These are phyloP conservation scores for Hypoxylon rubiginosum DNA, from an alignment of 2,329 filamentous ascomycete genomes.

Conservation along the genomic window DNA sequence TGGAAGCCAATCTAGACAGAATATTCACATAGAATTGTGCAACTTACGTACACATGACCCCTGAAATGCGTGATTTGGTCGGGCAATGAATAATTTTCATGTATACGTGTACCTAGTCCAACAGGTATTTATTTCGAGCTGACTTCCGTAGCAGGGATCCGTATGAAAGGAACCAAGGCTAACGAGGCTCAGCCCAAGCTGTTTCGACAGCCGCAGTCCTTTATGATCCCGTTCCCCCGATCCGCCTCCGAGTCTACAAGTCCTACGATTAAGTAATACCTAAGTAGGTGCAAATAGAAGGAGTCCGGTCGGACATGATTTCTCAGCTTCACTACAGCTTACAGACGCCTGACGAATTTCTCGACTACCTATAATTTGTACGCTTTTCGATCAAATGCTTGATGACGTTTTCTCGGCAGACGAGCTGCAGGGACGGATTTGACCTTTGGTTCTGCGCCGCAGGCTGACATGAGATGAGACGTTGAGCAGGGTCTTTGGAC, in stretches of 20 bases:
- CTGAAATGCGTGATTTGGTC: constrained; percentile 2
- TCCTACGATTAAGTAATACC: not conserved
- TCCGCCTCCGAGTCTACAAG: not conserved
- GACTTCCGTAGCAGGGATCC: constrained; percentile 7
- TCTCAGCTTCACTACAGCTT: not conserved
- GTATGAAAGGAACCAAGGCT: constrained; percentile 11
- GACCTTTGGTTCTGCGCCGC: constrained; percentile 11
- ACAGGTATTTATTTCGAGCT: constrained; percentile 1
- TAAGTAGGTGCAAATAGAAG: not conserved
- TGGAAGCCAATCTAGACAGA: constrained; percentile 10
- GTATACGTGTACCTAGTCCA: not conserved
- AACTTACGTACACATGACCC: constrained; percentile 23
- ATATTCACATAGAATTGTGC: constrained; percentile 14
- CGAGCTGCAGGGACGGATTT: constrained; percentile 32
- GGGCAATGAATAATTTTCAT: not conserved
- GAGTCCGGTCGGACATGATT: constrained; percentile 4
- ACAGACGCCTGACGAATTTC: not conserved
- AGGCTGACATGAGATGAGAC: constrained; percentile 33
- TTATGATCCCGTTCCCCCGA: constrained; percentile 8
- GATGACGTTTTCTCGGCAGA: constrained; percentile 33
- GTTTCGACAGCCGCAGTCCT: constrained; percentile 19
- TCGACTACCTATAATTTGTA: not conserved
- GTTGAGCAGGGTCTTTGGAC: not conserved
- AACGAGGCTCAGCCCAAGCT: constrained; percentile 21
- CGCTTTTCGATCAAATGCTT: constrained; percentile 5